A percentile compares a stretch with the other conserved stretches of the same genome.
These are phyloP conservation scores for Xerocomus nothofagi DNA, from an alignment of 1,284 basidiomycete genomes.

Conservation along the genomic window DNA sequence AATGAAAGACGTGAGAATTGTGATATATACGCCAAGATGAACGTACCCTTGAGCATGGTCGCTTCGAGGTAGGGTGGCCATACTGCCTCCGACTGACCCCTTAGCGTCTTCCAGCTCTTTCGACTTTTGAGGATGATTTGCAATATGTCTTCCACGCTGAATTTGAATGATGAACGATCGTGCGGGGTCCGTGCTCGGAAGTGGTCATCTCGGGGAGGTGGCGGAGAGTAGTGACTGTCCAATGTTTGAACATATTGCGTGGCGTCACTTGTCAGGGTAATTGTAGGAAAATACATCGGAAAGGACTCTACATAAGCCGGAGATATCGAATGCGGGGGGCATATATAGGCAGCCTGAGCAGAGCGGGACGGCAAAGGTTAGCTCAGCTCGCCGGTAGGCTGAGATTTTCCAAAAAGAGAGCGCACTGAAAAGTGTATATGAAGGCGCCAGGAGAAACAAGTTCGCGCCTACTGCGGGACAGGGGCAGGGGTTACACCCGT, in stretches of 20 bases:
- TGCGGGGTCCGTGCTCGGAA: conserved; percentile 10
- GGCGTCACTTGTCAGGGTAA: conserved; percentile 5
- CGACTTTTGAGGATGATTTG: conserved; percentile 64
- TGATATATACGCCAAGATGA: conserved; percentile 9
- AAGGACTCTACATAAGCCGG: conserved; percentile 4
- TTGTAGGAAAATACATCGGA: conserved; percentile 18
- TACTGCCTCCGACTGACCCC: conserved; percentile 63
- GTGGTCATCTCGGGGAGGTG: conserved; percentile 1
- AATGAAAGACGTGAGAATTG: conserved; percentile 25
- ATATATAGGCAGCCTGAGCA: conserved; percentile 32
- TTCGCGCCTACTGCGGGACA: conserved; percentile 1
- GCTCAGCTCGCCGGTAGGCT: conserved; percentile 23
- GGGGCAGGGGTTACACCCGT: conserved; percentile 2
- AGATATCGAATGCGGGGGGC: conserved; percentile 4
- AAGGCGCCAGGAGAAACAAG: conserved; percentile 6
- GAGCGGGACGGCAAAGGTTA: conserved; percentile 23
- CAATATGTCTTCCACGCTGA: conserved; percentile 47
- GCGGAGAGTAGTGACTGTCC: not conserved
- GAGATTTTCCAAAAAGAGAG: conserved; percentile 18
- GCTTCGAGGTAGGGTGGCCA: conserved; percentile 78
- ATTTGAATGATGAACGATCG: conserved; percentile 10
- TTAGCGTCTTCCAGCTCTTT: conserved; percentile 73
- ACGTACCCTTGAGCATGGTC: conserved; percentile 67
- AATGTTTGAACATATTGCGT: not conserved
- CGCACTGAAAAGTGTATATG: conserved; percentile 9